Evolutionary conservation across 345 rosid genomes (phyloP).

Genomic region (Camelina hispida): DNA sequence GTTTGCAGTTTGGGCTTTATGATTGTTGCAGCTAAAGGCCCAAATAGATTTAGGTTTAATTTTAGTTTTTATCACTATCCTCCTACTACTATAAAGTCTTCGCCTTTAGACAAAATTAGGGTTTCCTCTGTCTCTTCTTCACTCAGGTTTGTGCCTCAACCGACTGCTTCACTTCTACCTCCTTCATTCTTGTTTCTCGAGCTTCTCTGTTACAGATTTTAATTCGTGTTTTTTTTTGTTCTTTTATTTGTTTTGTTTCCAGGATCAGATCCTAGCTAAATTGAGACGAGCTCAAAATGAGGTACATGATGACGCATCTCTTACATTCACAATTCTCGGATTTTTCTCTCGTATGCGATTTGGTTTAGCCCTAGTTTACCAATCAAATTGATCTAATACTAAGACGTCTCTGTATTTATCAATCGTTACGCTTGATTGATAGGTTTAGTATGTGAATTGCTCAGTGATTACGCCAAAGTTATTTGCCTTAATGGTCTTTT

Average conservation of each 20-base stretch:
- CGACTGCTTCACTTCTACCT: slow-evolving; percentile 14
- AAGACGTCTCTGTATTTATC: background rate
- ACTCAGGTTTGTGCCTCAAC: slow-evolving; percentile 21
- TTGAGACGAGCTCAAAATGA: slow-evolving; percentile 35
- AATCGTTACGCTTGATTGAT: background rate
- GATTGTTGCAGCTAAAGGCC: background rate
- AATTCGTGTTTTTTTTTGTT: background rate
- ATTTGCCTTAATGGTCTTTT: background rate
- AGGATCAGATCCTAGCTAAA: slow-evolving; percentile 27
- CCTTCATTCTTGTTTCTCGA: slow-evolving; percentile 7
- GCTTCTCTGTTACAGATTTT: background rate
- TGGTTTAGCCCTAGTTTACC: background rate
- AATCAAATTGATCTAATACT: background rate
- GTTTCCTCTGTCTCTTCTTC: slow-evolving; percentile 33
- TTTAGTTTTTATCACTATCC: background rate
- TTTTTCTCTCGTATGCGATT: background rate
- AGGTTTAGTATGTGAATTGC: background rate
- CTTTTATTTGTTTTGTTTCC: background rate
- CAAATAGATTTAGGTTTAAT: slow-evolving; percentile 22
- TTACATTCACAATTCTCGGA: background rate
- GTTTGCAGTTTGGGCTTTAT: slow-evolving; percentile 13
- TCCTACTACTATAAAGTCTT: slow-evolving; percentile 5
- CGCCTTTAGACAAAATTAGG: background rate
- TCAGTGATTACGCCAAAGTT: background rate
- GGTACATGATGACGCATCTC: slow-evolving; percentile 20